Evolutionary conservation across 108 stramenopile genomes (phyloP).

Genomic region (Cyclotella cryptica): DNA sequence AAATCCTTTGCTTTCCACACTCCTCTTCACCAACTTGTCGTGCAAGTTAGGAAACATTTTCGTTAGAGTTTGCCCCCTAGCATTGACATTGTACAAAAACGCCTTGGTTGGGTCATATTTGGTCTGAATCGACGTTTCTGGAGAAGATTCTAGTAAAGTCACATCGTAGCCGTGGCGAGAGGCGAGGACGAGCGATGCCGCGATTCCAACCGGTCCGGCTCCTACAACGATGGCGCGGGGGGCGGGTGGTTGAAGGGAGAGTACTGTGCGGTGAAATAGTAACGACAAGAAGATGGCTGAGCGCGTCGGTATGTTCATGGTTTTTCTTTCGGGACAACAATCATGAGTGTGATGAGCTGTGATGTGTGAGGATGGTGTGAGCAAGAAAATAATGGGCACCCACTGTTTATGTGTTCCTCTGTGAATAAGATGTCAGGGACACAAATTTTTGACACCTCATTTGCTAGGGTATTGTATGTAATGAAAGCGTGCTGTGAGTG

Average conservation of each 20-base stretch:
- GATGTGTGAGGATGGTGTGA: too few relatives aligned
- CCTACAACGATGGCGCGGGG: slow-evolving; percentile 50
- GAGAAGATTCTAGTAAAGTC: slow-evolving; percentile 50
- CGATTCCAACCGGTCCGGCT: slow-evolving; percentile 58
- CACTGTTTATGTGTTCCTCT: too few relatives aligned
- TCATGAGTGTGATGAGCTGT: too few relatives aligned
- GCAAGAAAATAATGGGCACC: too few relatives aligned
- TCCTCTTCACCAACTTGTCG: slow-evolving; percentile 27
- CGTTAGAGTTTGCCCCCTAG: slow-evolving; percentile 58
- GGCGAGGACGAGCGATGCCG: slow-evolving; percentile 55
- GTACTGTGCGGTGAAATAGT: not conserved
- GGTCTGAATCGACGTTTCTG: slow-evolving; percentile 4
- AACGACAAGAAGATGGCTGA: not conserved
- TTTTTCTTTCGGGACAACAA: too few relatives aligned
- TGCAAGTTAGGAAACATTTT: slow-evolving; percentile 52
- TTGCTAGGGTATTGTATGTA: not conserved
- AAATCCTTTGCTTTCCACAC: slow-evolving; percentile 31
- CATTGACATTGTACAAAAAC: slow-evolving; percentile 58
- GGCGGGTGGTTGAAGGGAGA: slow-evolving; percentile 2
- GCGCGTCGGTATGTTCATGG: not conserved
- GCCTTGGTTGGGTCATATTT: slow-evolving; percentile 62
- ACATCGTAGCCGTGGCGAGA: slow-evolving; percentile 55
- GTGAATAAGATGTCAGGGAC: too few relatives aligned
- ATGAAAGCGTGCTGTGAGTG: not conserved
- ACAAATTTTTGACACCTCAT: too few relatives aligned